phyloP scores from a whole-genome alignment of 2,329 filamentous ascomycete species.

The Cordyceps cicadae region DNA sequence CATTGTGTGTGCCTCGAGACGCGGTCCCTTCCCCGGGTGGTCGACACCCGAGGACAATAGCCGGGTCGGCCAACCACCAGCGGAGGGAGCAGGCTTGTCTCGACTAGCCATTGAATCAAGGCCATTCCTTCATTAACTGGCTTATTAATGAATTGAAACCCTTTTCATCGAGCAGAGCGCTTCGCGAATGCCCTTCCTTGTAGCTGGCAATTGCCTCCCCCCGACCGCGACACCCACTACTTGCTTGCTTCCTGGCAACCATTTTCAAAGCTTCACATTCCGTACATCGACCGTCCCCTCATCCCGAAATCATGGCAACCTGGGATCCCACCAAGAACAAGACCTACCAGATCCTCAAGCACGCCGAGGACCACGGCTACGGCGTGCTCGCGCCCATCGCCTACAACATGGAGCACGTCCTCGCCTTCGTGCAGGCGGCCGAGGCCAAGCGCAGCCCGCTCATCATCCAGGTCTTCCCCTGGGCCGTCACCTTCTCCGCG shows the following conservation, averaged over 20 bases:
- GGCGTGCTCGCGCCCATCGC: constrained; percentile 47
- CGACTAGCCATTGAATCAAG: background rate
- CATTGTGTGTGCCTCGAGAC: background rate
- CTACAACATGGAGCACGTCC: constrained; percentile 63
- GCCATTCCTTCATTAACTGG: background rate
- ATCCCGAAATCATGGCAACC: constrained; percentile 12
- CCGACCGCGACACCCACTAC: background rate
- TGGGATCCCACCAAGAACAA: constrained; percentile 19
- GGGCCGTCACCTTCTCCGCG: constrained; percentile 57
- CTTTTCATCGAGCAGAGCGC: background rate
- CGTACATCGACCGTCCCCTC: background rate
- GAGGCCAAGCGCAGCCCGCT: constrained; percentile 57
- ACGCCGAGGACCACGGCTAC: constrained; percentile 43
- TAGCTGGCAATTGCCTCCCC: background rate
- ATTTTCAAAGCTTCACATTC: background rate
- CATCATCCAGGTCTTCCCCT: constrained; percentile 65
- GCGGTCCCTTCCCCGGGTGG: background rate
- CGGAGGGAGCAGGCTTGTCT: background rate
- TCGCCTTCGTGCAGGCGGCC: constrained; percentile 59
- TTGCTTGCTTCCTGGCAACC: background rate
- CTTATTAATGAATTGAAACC: background rate
- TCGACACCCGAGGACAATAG: background rate
- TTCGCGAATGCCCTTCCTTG: background rate
- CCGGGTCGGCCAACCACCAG: background rate
- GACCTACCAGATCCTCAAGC: constrained; percentile 37